Base-by-base conservation (phyloP, 768 basidiomycete genomes). In the Russula sp. region DNA sequence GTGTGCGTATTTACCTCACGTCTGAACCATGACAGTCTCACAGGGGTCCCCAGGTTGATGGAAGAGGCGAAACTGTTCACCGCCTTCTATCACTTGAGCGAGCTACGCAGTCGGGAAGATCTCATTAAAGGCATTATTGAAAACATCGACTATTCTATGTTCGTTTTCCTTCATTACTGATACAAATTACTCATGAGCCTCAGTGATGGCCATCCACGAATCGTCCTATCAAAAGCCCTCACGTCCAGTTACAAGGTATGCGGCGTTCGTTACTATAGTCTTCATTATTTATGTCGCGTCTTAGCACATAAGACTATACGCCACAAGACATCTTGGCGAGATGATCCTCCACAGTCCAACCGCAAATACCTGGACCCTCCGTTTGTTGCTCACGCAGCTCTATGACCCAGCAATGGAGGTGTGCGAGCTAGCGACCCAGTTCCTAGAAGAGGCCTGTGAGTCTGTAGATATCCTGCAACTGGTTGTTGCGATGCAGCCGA, bases 1-100 rank as follows among this genome's bases (percentile, higher is more conserved):
- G 90, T 92, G 94, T 95, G 44, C 13, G 26, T 58, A 20, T 49
- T 50, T 34, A 22, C 42, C 28, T 26, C 24, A 11, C 38, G 44
- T 46, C 55, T 10, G 53, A 24, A 48, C 55, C 55, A 22, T 53
- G 50, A 5, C 54, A 22, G 20, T 48, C 56, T 32, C 14, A 55
- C 51, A 14, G 20, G 48, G 32, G 11, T 13, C 36, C 14, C 22
- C 26, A 64, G 95, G 50, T 76, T 98, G 16, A 76, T 99, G 74
- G 94, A 97, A 75, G 90, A 90, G 69, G 89, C 89, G 75, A 91
- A 90, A 71, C 83, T 98, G 30, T 98, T 98, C 74, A 98, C 94
- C 0, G 89, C 92, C 0, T 95, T 98, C 74, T 98, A 98, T 72
- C 95, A 94, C 72, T 76, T 98, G 50, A 92, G 89, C 71, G 97